phyloP scores from a whole-genome alignment of 805 yeast species.

The Scheffersomyces ergatensis region DNA sequence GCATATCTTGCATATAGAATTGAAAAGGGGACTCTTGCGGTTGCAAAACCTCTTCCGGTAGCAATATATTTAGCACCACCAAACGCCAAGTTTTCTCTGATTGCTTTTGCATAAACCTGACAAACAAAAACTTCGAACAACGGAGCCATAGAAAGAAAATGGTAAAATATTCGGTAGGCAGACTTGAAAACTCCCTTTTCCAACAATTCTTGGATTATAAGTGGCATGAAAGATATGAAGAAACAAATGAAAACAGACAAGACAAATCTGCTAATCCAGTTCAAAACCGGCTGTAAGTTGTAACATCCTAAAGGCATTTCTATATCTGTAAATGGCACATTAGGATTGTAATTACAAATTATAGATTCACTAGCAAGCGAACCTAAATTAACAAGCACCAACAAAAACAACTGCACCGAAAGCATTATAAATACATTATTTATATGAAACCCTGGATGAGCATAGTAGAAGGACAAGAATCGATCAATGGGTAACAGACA shows the following conservation, averaged over 20 bases:
- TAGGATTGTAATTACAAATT: conserved; percentile 61
- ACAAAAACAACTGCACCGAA: conserved; percentile 84
- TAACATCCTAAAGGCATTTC: conserved; percentile 82
- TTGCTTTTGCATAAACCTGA: conserved; percentile 82
- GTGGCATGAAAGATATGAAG: conserved; percentile 85
- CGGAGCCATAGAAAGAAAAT: conserved; percentile 80
- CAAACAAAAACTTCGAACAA: conserved; percentile 94
- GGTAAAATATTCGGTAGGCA: conserved; percentile 63
- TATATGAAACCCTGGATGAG: conserved; percentile 95
- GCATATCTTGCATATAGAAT: conserved; percentile 76
- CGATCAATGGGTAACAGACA: conserved; percentile 86
- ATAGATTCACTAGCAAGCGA: conserved; percentile 72
- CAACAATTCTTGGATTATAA: conserved; percentile 80
- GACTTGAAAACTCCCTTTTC: conserved; percentile 87
- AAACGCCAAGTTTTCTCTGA: conserved; percentile 71
- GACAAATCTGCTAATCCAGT: conserved; percentile 88
- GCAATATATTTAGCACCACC: conserved; percentile 93
- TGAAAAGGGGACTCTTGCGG: conserved; percentile 71
- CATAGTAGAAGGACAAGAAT: conserved; percentile 89
- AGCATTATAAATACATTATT: conserved; percentile 85
- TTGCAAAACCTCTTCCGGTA: conserved; percentile 94
- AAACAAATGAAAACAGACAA: conserved; percentile 89
- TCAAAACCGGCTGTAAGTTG: conserved; percentile 77
- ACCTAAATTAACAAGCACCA: conserved; percentile 76
- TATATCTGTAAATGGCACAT: conserved; percentile 70